Evolutionary conservation across 164 flowering plant species (phyloP), one percentile per base, ranked within the genome.

Genomic region (Berberis vulgaris): DNA sequence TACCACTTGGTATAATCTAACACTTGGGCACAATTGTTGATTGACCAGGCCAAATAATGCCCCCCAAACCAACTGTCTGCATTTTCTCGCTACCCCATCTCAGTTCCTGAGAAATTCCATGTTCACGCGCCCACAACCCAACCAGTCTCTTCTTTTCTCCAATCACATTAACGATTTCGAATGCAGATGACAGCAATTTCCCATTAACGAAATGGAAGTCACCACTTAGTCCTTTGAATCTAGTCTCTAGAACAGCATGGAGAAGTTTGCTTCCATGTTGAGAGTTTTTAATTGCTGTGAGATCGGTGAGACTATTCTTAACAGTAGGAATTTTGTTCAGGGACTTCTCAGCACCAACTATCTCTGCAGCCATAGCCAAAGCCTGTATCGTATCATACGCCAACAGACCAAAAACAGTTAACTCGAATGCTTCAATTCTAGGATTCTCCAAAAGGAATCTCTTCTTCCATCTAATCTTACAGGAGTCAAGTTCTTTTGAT

Each of bases 21-120:
- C 87, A 78, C 60, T 67, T 80, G 0, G 84, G 91, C 40, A 58
- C 46, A 10, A 9, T 3, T 2, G 7, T 62, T 0, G 77, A 44
- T 0, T 65, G 77, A n/a, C 91, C 86, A 0, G 91, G 86, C 86
- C 88, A 83, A 6, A 80, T 68, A 26, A 82, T 67, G 1, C 71
- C 12, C 5, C 65, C 60, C 2, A 79, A 71, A 58, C 63, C 65
- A 11, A 49, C 10, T 2, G 65, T 61, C 12, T 63, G 60, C 3
- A 3, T 13, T 2, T 43, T 59, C 1, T 49, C 38, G 2, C 11
- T 49, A 2, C 13, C 26, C 13, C 10, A 4, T 1, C 60, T 61
- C 54, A 73, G 41, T 7, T 64, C 50, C 50, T 58, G 64, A 0
- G 46, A 8, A 13, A 81, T 52, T 44, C 81, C 84, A 65, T 53